Percentiles rank a stretch among this genome's conserved stretches.
Conservation (phyloP, 331 rosid genomes). For the Pyracantha coccinea region DNA sequence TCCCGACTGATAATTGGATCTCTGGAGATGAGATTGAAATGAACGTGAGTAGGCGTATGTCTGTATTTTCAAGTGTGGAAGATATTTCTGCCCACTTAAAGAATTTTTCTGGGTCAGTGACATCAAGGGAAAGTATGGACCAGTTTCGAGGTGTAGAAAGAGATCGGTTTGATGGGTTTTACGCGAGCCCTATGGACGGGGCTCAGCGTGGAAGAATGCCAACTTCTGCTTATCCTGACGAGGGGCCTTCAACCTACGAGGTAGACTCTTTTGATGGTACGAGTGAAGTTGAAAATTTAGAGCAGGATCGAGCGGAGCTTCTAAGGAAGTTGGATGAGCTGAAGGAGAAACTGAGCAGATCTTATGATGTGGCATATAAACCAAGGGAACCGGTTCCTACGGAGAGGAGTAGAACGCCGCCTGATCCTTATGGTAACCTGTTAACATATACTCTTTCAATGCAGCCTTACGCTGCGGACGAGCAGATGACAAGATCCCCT, state of each 20-base stretch:
- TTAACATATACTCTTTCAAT: conserved; percentile 12
- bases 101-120: conserved; percentile 10
- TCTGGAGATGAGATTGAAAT: conserved; percentile 11
- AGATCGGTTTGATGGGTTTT: conserved; percentile 17
- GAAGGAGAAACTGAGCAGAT: conserved; percentile 31
- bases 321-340: conserved; percentile 37
- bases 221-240: conserved; percentile 19
- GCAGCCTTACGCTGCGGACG: conserved; percentile 20
- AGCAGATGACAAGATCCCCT: conserved; percentile 13
- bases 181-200: conserved; percentile 8
- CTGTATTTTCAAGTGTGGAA: conserved; percentile 11
- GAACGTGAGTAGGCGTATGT: conserved; percentile 6
- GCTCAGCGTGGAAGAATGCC: conserved; percentile 18
- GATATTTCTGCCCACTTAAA: not conserved
- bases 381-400: conserved; percentile 14
- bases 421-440: conserved; percentile 16
- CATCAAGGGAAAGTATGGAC: conserved; percentile 13
- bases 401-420: conserved; percentile 22
- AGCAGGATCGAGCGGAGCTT: conserved; percentile 25
- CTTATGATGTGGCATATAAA: conserved; percentile 22
- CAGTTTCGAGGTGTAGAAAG: conserved; percentile 15
- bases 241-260: conserved; percentile 33
- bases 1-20: conserved; percentile 14
- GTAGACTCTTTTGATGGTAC: conserved; percentile 13
- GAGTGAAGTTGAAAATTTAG: conserved; percentile 14